These are phyloP conservation scores for Cystobasidiaceae sp. DNA, from an alignment of 1,284 basidiomycete species.

Conservation along the genomic window DNA sequence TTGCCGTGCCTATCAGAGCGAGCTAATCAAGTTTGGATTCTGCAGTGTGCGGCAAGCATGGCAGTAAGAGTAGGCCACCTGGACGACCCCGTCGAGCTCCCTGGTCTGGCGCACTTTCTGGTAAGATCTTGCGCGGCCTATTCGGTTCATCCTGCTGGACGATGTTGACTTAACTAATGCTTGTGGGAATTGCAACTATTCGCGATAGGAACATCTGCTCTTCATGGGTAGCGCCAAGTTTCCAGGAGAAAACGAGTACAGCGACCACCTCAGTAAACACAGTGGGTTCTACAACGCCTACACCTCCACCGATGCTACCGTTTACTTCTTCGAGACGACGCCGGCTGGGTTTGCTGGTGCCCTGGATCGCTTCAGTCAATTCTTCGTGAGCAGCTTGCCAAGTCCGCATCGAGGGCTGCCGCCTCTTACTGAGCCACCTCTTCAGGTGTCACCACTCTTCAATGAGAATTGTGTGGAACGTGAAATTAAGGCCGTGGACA, in stretches of 20 bases:
- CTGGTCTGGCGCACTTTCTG: slow-evolving; percentile 54
- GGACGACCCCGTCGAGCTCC: slow-evolving; percentile 63
- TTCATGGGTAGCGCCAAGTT: slow-evolving; percentile 55
- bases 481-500: slow-evolving; percentile 94
- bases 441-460: slow-evolving; percentile 87
- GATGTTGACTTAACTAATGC: no score
- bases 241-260: slow-evolving; percentile 88
- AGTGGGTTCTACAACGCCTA: slow-evolving; percentile 16
- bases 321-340: slow-evolving; percentile 84
- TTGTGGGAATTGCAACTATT: no score
- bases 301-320: slow-evolving; percentile 70
- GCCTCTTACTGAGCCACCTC: no score
- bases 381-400: no score
- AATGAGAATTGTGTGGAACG: slow-evolving; percentile 77
- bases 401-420: no score
- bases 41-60: slow-evolving; percentile 85
- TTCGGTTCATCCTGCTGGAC: no score
- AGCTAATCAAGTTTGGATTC: no score
- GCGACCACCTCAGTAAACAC: slow-evolving; percentile 45
- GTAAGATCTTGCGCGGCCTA: neutral
- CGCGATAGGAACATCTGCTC: slow-evolving; percentile 43
- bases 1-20: no score
- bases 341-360: slow-evolving; percentile 74
- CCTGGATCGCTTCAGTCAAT: slow-evolving; percentile 81
- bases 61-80: slow-evolving; percentile 95